A percentile compares a stretch with the other conserved stretches of the same genome.
Conservation (phyloP, 148 eudicot species). For the Nyssa sinensis region DNA sequence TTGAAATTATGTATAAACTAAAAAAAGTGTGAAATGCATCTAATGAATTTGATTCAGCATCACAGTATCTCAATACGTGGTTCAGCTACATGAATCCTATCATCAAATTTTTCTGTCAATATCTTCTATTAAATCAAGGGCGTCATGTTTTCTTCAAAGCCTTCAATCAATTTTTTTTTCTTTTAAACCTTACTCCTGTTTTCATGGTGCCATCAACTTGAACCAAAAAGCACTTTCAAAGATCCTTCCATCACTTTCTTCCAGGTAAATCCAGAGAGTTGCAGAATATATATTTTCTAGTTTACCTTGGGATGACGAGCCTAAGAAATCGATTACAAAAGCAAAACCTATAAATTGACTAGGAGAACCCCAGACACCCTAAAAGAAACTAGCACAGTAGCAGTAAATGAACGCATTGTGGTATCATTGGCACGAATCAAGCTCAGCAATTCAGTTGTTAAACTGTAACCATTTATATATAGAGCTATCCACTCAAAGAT, state of each 20-base stretch:
- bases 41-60: neutral
- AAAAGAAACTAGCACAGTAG: neutral
- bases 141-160: neutral
- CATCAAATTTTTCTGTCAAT: neutral
- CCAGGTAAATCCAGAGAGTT: neutral
- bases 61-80: neutral
- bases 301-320: neutral
- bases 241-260: neutral
- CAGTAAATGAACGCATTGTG: neutral
- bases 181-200: neutral
- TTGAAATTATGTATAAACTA: no score
- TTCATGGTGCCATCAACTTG: neutral
- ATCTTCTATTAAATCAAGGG: neutral
- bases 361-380: neutral
- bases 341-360: no score
- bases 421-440: neutral
- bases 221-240: neutral
- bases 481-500: no score
- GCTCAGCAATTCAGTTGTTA: neutral
- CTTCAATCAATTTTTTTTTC: neutral
- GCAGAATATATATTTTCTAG: neutral
- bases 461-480: neutral
- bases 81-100: neutral
- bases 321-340: neutral
- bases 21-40: neutral